Percentiles rank a stretch among this genome's conserved stretches.
Conservation (phyloP, 2,329 filamentous ascomycete species). For the Waltergamsia citrina region DNA sequence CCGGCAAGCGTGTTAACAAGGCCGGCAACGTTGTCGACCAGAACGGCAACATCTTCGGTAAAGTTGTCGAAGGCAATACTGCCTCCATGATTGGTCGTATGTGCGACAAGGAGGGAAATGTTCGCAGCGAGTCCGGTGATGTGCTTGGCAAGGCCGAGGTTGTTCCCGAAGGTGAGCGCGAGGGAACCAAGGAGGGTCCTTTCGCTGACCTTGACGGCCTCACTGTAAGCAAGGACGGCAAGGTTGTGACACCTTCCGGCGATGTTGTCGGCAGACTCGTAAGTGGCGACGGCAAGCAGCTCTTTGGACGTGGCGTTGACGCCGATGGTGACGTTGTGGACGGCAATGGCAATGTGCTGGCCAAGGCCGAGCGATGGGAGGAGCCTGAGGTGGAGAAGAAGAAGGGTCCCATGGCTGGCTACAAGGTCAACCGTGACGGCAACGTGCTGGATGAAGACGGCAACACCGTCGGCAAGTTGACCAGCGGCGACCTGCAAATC, state of each 20-base stretch:
- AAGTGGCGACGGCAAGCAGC: slow-evolving; percentile 60
- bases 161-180: slow-evolving; percentile 56
- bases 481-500: slow-evolving; percentile 54
- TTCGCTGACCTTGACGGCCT: slow-evolving; percentile 59
- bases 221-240: slow-evolving; percentile 60
- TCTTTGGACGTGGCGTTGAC: slow-evolving; percentile 67
- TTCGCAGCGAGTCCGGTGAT: slow-evolving; percentile 65
- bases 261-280: slow-evolving; percentile 64
- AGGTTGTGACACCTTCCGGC: slow-evolving; percentile 55
- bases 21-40: slow-evolving; percentile 52
- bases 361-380: slow-evolving; percentile 51
- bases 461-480: slow-evolving; percentile 56
- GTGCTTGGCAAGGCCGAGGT: slow-evolving; percentile 60
- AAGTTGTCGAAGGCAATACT: slow-evolving; percentile 57
- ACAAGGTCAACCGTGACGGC: slow-evolving; percentile 47
- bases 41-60: slow-evolving; percentile 47
- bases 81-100: slow-evolving; percentile 57
- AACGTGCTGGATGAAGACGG: slow-evolving; percentile 50
- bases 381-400: slow-evolving; percentile 43
- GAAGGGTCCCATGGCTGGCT: slow-evolving; percentile 41
- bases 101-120: slow-evolving; percentile 62
- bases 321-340: slow-evolving; percentile 77
- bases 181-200: slow-evolving; percentile 54
- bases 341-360: slow-evolving; percentile 55
- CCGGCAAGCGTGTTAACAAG: slow-evolving; percentile 65